Base-by-base conservation (phyloP, 495 filamentous ascomycete species). In the Hypoxylon crocopeplum region DNA sequence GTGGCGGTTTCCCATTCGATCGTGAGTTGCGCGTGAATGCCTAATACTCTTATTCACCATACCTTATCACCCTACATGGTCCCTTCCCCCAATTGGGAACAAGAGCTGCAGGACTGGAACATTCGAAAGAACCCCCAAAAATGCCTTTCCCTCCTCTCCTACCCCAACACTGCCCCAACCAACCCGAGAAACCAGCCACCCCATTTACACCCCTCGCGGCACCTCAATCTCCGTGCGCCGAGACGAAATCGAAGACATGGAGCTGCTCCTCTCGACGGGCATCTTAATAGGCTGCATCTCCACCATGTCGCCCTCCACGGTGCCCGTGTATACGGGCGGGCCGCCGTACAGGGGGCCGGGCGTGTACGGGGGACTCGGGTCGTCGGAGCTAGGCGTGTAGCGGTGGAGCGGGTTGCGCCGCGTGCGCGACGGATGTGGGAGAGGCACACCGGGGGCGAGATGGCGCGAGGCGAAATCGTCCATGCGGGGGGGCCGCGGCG, bases 311-410 rank as follows among this genome's bases (percentile, higher is more conserved):
- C 47, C 32, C 2, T 13, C 16, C 12, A 33, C 19, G 0, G 30
- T n/a, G 1, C 38, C 39, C 1, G n/a, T 42, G 19, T 32, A 48
- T 30, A 20, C 44, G 13, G 51, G 46, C 0, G 40, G 40, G 0
- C 36, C 40, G 10, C 37, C 47, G 15, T 48, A 41, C 7, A 44
- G 11, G 10, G 34, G 40, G 2, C 42, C 38, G 1, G 58, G 50
- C 15, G 52, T 42, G 17, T 63, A 63, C 16, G 59, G 59, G 6
- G 59, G 59, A 12, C 40, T 63, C 3, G 59, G 59, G 6, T 63
- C 59, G 29, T 46, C 27, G 8, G 38, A 36, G 39, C 7, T 24
- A 5, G 25, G 10, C 5, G 5, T 29, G 25, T 29, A 10, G 25
- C 10, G 25, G 25, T 10, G 25, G 25, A 29, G 10, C 5, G 10